Evolutionary conservation across 176 grass and related monocot genomes (phyloP).

Genomic region (barley (Hordeum vulgare)): MorexV3_pseudomolecules_assembly NC_058523.1:12574675-12575174

Average conservation of each 20-base stretch:
- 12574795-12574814: not conserved
- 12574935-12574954: not conserved
- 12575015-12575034: not conserved
- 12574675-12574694: not conserved
- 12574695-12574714: not conserved
- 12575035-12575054: constrained; percentile 4
- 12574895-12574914: constrained; percentile 11
- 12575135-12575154: constrained; percentile 22
- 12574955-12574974: constrained; percentile 8
- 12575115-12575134: constrained; percentile 4
- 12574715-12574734: no score
- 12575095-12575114: constrained; percentile 15
- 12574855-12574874: not conserved
- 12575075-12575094: constrained; percentile 28
- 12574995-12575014: not conserved
- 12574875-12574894: not conserved
- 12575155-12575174: constrained; percentile 7
- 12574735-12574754: not conserved
- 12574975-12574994: not conserved
- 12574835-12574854: not conserved
- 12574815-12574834: not conserved
- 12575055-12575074: constrained; percentile 14
- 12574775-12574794: not conserved
- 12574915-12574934: constrained; percentile 27
- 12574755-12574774: not conserved